Evolutionary conservation across 129 eudicot species (phyloP), one percentile per base, ranked within the genome.

Genomic region (Deinandra increscens): DNA sequence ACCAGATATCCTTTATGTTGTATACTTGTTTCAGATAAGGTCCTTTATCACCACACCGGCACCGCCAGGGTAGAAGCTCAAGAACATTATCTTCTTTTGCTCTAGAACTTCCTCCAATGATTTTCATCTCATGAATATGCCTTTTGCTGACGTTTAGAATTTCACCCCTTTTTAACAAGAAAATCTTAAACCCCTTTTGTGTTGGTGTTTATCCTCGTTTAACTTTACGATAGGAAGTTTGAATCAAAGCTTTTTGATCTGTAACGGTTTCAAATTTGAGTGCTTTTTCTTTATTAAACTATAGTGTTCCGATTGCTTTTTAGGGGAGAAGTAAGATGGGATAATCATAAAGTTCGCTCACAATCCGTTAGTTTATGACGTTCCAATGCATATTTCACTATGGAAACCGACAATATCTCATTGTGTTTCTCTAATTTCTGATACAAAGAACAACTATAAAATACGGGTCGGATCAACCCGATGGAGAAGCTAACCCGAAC

Each of bases 331-430:
- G n/a, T 68, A 46, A 44, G 69, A 76, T 76, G 81, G 75, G 75
- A 37, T 60, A 60, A 69, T 17, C 37, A 4, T 36, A 46, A 41
- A 33, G 48, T 22, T 59, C 10, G n/a, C 17, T 76, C 58, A 29
- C 60, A 37, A 36, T 48, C 54, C 20, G 42, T 76, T 60, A 53
- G 38, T 63, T 50, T 17, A 11, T 22, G 54, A 13, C 39, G 37
- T 54, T 54, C 51, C 64, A 41, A 79, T 81, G 81, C 85, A 81
- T 81, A 68, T 81, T 44, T 76, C 79, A 72, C 75, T 81, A 3
- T 76, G 81, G 82, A 81, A 81, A 75, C 81, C 81, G 12, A 81
- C 71, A 22, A 76, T 76, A 60, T 77, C 75, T 42, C 85, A 81
- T 62, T 81, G 83, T 61, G 79, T 79, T 6, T 62, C 75, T 5